Percentiles rank a stretch among this genome's conserved stretches.
phyloP scores from a whole-genome alignment of 139 green algal genomes.

The Chlorella sorokiniana region DNA sequence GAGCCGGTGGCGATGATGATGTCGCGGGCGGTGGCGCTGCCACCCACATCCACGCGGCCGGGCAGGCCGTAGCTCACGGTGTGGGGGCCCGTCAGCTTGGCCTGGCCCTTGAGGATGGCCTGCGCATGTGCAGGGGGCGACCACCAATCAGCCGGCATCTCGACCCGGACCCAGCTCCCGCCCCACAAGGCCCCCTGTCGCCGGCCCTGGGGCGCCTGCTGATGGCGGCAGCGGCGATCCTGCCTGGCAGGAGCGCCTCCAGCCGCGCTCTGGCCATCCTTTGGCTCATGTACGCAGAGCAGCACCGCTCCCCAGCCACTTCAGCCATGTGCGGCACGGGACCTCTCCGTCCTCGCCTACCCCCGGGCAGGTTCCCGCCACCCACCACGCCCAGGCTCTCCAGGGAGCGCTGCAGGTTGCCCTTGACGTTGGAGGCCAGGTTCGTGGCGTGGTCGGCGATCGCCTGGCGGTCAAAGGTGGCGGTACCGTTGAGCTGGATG shows the following conservation, averaged over 20 bases:
- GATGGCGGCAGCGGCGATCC: neutral
- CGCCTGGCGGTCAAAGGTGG: constrained; percentile 89
- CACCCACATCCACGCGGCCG: constrained; percentile 91
- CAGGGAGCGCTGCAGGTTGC: constrained; percentile 93
- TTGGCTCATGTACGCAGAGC: too few species aligned
- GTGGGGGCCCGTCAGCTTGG: constrained; percentile 84
- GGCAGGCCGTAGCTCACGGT: constrained; percentile 89
- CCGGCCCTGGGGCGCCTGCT: too few species aligned
- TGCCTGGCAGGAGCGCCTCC: too few species aligned
- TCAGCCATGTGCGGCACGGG: too few species aligned
- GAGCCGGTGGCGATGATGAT: constrained; percentile 98
- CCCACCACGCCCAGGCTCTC: constrained; percentile 90
- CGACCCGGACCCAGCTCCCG: neutral
- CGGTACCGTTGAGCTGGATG: constrained; percentile 76
- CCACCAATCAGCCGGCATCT: neutral
- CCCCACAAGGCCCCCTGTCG: neutral
- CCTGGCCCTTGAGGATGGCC: constrained; percentile 93
- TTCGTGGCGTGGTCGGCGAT: constrained; percentile 94
- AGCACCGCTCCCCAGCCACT: too few species aligned
- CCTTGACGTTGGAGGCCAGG: constrained; percentile 88
- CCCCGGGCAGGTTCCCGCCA: too few species aligned
- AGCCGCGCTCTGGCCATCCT: too few species aligned
- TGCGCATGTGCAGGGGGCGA: constrained; percentile 30
- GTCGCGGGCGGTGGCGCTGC: constrained; percentile 85
- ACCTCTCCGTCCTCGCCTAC: too few species aligned